Percentiles rank a stretch among this genome's conserved stretches.
phyloP scores from a whole-genome alignment of 2,329 filamentous ascomycete species.

The Neonectria sp. region DNA sequence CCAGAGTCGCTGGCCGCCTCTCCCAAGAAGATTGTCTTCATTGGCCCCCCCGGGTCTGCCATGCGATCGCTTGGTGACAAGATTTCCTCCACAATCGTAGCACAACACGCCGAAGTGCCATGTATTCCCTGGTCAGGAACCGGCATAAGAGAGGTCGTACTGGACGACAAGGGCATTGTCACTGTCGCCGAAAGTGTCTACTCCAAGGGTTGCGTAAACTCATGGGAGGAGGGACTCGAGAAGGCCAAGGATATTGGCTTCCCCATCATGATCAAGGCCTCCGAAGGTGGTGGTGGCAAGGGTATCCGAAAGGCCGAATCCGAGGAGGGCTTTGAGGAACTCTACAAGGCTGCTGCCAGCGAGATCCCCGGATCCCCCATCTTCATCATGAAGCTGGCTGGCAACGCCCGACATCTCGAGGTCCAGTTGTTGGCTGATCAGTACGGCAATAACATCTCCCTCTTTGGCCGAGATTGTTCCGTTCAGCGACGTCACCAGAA shows the following conservation, averaged over 20 bases:
- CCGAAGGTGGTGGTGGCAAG: slow-evolving; percentile 98
- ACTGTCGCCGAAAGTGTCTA: slow-evolving; percentile 91
- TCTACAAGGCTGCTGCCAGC: slow-evolving; percentile 96
- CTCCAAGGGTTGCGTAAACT: slow-evolving; percentile 90
- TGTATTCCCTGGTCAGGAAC: slow-evolving; percentile 99
- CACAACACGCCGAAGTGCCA: slow-evolving; percentile 94
- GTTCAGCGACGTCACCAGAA: slow-evolving; percentile 99
- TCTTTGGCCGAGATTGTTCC: slow-evolving; percentile 98
- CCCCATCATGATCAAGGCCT: slow-evolving; percentile 99
- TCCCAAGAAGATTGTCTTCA: slow-evolving; percentile 99
- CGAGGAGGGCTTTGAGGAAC: slow-evolving; percentile 85
- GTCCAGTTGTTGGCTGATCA: slow-evolving; percentile 98
- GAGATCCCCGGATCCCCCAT: slow-evolving; percentile 99
- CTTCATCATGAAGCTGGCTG: slow-evolving; percentile 99
- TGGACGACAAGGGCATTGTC: slow-evolving; percentile 89
- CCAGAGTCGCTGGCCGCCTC: slow-evolving; percentile 96
- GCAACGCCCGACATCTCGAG: slow-evolving; percentile 96
- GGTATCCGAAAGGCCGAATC: slow-evolving; percentile 95
- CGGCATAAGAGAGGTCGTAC: slow-evolving; percentile 84
- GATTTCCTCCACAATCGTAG: slow-evolving; percentile 99
- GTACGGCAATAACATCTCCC: slow-evolving; percentile 99
- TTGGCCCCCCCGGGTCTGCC: slow-evolving; percentile 95
- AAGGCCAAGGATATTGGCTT: slow-evolving; percentile 95
- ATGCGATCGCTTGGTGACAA: slow-evolving; percentile 99
- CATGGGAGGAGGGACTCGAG: slow-evolving; percentile 89